These are phyloP conservation scores for Coriaria nepalensis DNA, from an alignment of 306 rosid genomes.

Conservation along the genomic window DNA sequence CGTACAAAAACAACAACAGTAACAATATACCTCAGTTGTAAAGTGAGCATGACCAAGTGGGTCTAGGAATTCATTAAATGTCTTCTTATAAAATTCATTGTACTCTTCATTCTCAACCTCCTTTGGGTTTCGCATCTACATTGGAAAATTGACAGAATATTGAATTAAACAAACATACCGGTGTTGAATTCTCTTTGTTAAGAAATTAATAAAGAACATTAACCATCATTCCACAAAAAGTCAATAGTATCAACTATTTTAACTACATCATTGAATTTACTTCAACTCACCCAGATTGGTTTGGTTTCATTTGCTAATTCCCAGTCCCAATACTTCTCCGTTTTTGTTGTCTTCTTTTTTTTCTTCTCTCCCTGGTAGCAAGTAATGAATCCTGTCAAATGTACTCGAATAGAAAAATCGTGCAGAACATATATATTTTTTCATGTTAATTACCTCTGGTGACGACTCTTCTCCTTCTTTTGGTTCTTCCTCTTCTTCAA, in stretches of 20 bases:
- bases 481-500: conserved; percentile 94
- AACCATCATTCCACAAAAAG: background rate
- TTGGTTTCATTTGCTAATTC: conserved; percentile 87
- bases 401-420: background rate
- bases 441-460: conserved; percentile 43
- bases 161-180: conserved; percentile 5
- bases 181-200: too few relatives aligned
- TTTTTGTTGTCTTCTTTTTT: conserved; percentile 54
- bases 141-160: conserved; percentile 7
- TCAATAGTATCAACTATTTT: background rate
- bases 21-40: conserved; percentile 68
- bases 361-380: conserved; percentile 59
- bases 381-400: conserved; percentile 11
- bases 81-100: conserved; percentile 77
- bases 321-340: conserved; percentile 99
- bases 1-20: background rate
- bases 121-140: conserved; percentile 84
- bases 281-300: conserved; percentile 88
- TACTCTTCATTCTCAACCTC: conserved; percentile 81
- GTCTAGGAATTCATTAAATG: conserved; percentile 82
- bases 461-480: conserved; percentile 84
- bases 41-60: conserved; percentile 83
- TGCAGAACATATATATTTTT: conserved; percentile 1
- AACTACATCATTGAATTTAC: background rate
- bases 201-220: conserved; percentile 1